These are phyloP conservation scores for Aspergillus persii DNA, from an alignment of 2,329 filamentous ascomycete genomes.

Conservation along the genomic window DNA sequence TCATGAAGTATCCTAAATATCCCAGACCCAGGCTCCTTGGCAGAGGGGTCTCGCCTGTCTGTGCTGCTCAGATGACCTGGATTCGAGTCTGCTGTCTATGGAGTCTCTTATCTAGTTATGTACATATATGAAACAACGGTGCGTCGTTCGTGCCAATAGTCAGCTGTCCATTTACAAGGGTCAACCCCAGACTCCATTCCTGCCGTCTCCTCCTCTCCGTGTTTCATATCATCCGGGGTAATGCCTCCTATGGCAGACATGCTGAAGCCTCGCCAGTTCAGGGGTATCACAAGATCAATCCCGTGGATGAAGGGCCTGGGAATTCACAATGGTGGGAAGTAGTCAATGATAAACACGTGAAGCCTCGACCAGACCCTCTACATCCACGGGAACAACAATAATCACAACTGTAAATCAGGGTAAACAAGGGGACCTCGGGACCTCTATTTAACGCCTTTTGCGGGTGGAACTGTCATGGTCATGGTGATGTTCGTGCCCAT, in stretches of 20 bases:
- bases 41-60: neutral
- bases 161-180: neutral
- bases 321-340: neutral
- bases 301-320: neutral
- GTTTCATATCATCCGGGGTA: neutral
- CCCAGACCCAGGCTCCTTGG: neutral
- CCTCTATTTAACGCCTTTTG: slow-evolving; percentile 22
- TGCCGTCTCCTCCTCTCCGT: neutral
- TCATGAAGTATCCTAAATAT: neutral
- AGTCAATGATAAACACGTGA: neutral
- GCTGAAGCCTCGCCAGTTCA: neutral
- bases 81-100: neutral
- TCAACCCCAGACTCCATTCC: neutral
- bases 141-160: neutral
- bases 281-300: slow-evolving; percentile 15
- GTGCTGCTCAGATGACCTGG: neutral
- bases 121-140: neutral
- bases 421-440: neutral
- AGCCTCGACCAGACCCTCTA: neutral
- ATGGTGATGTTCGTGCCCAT: slow-evolving; percentile 43
- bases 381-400: neutral
- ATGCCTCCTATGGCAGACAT: neutral
- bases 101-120: neutral
- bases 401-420: neutral
- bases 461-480: slow-evolving; percentile 16